phyloP scores from a whole-genome alignment of 352 stramenopile species.

The Aphanomyces invadans region DNA sequence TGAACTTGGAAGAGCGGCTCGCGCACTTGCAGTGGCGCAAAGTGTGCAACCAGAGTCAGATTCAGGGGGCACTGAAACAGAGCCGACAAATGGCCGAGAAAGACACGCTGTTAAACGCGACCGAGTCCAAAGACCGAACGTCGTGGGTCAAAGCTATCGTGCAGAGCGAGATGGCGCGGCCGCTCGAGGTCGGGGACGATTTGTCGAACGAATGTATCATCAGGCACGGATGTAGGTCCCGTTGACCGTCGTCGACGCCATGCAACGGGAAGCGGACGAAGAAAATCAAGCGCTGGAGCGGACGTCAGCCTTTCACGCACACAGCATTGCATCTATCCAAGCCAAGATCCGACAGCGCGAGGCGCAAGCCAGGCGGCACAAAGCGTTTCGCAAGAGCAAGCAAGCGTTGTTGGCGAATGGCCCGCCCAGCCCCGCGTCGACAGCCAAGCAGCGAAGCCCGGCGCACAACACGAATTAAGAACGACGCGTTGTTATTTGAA shows the following conservation, averaged over 20 bases:
- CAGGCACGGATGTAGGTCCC: no score
- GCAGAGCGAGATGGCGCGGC: slow-evolving; percentile 43
- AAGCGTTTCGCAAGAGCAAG: slow-evolving; percentile 10
- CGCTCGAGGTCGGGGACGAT: slow-evolving; percentile 26
- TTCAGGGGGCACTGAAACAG: slow-evolving; percentile 45
- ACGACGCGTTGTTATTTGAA: slow-evolving; percentile 31
- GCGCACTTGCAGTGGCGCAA: slow-evolving; percentile 66
- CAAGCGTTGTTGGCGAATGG: not conserved
- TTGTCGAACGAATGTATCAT: no score
- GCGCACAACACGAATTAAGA: not conserved
- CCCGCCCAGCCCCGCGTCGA: no score
- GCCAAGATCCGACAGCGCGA: slow-evolving; percentile 16
- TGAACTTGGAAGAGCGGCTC: slow-evolving; percentile 49
- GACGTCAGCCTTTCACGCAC: not conserved
- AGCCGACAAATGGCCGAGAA: slow-evolving; percentile 57
- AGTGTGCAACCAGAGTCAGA: slow-evolving; percentile 60
- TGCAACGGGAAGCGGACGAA: not conserved
- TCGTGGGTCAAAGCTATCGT: slow-evolving; percentile 51
- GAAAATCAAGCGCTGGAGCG: slow-evolving; percentile 15
- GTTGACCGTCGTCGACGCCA: not conserved
- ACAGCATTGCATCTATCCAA: slow-evolving; percentile 5
- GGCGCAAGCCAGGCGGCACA: slow-evolving; percentile 5
- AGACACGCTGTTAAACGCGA: slow-evolving; percentile 49
- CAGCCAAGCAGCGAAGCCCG: not conserved
- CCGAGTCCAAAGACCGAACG: slow-evolving; percentile 32